Conservation (phyloP, 495 filamentous ascomycete species). For the Jackrogersella multiformis region DNA sequence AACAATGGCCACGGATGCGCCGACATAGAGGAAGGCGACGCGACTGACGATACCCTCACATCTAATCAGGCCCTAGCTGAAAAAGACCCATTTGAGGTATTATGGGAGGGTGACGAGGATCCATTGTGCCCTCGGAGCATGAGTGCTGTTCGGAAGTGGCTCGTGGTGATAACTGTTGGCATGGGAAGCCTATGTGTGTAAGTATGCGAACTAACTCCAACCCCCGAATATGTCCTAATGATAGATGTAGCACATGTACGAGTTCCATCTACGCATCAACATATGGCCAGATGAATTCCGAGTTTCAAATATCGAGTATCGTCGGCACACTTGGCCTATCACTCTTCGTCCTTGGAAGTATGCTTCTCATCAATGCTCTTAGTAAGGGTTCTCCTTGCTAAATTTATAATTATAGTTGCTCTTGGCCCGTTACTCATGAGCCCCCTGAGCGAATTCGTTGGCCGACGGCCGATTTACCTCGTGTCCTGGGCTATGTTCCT, state of each 20-base stretch:
- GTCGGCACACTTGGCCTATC: constrained; percentile 84
- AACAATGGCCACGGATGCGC: constrained; percentile 71
- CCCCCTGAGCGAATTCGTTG: constrained; percentile 79
- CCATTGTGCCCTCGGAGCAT: constrained; percentile 76
- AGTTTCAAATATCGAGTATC: constrained; percentile 73
- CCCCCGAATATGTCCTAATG: background rate
- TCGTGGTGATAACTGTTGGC: constrained; percentile 76
- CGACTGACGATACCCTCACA: constrained; percentile 40
- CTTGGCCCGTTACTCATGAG: constrained; percentile 77
- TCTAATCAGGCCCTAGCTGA: constrained; percentile 37
- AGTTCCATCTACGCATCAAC: constrained; percentile 90
- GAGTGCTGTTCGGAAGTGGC: constrained; percentile 75
- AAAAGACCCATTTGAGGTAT: constrained; percentile 68
- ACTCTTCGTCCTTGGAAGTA: constrained; percentile 76
- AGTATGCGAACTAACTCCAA: constrained; percentile 49
- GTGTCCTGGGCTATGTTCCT: constrained; percentile 79
- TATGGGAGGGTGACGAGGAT: constrained; percentile 77
- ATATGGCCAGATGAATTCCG: constrained; percentile 81
- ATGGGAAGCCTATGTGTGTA: constrained; percentile 84
- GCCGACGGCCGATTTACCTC: constrained; percentile 85
- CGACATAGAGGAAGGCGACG: constrained; percentile 52
- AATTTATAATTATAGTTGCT: constrained; percentile 52
- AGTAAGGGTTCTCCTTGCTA: constrained; percentile 36
- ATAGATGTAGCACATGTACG: constrained; percentile 73
- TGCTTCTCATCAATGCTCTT: constrained; percentile 25